Percentiles rank a stretch among this genome's conserved stretches.
Evolutionary conservation across 2,329 filamentous ascomycete genomes (phyloP).

Genomic region (Pseudonectria foliicola): DNA sequence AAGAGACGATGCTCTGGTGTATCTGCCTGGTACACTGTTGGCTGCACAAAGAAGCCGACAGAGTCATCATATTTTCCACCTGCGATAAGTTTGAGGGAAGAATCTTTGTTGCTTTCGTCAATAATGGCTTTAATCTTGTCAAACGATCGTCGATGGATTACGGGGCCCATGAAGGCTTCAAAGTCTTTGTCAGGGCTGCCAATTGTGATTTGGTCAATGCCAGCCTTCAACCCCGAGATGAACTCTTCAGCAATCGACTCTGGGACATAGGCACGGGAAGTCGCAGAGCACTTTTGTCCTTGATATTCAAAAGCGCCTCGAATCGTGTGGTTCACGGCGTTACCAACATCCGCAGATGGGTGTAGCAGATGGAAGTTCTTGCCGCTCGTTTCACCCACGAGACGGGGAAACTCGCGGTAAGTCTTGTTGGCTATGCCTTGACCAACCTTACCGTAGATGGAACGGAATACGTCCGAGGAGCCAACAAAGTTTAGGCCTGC

Average conservation of each 20-base stretch:
- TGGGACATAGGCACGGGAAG: constrained; percentile 73
- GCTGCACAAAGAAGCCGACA: constrained; percentile 75
- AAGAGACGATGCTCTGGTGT: constrained; percentile 69
- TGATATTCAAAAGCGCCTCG: constrained; percentile 86
- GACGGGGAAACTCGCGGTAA: constrained; percentile 78
- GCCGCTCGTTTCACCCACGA: constrained; percentile 84
- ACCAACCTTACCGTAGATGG: constrained; percentile 79
- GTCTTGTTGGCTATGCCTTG: constrained; percentile 70
- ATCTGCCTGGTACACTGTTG: constrained; percentile 70
- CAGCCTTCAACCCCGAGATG: constrained; percentile 54
- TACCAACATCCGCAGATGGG: constrained; percentile 65
- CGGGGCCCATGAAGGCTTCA: constrained; percentile 73
- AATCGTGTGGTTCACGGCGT: constrained; percentile 76
- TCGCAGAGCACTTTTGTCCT: constrained; percentile 86
- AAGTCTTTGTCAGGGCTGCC: constrained; percentile 62
- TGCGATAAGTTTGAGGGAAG: constrained; percentile 61
- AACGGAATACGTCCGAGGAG: constrained; percentile 83
- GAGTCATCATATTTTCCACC: constrained; percentile 72
- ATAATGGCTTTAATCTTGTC: constrained; percentile 72
- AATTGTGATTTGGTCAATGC: constrained; percentile 62
- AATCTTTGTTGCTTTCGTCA: constrained; percentile 69
- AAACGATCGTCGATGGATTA: constrained; percentile 76
- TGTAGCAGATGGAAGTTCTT: constrained; percentile 92
- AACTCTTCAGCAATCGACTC: constrained; percentile 67
- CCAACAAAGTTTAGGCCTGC: constrained; percentile 93